Base-by-base conservation (phyloP, 208 protist species). In the Blechomonas ayalai region DNA sequence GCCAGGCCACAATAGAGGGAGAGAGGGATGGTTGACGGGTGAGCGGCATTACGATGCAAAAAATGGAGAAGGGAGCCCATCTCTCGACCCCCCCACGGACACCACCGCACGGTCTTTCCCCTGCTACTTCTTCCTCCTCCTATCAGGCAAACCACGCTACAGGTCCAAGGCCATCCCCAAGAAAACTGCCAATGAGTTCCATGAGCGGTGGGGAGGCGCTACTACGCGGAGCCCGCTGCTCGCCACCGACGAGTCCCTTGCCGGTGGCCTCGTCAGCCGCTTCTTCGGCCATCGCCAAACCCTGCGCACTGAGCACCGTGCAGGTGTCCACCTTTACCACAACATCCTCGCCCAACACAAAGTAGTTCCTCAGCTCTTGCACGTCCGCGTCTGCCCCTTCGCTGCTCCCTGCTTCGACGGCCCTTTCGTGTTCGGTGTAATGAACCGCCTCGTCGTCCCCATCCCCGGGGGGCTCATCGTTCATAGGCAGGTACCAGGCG, bases 161-260 rank as follows among this genome's bases (percentile, higher is more conserved):
- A 0, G 83, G 83, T 1, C 83, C 83, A 13, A 92, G 64, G 9
- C 69, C 75, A 25, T 79, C 82, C 10, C 76, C 83, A 3, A 73
- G 13, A 58, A 85, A 92, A 46, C 64, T 82, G 13, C 69, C 83
- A 4, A 56, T 33, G 26, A 92, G 35, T 39, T 81, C 66, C 83
- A 92, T 92, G 15, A 73, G 47, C 2, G 62, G 41, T 12, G 41
- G 32, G 10, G 40, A 16, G 1, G 23, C 36, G 16, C 13, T 29
- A 20, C 20, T 13, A 22, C 40, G 35, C 6, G 37, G 23, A 7
- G 12, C 52, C 23, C 2, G 29, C n/a, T n/a, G n/a, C 22, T 22
- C 32, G 19, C 32, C 37, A 31, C 19, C 45, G 43, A 29, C 32
- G 18, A 32, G 19, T 10, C 10, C 23, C 4, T 3, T 43, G 7